Evolutionary conservation across 2,329 filamentous ascomycete species (phyloP), one percentile per base, ranked within the genome.

Genomic region (Sclerotinia spermophila): DNA sequence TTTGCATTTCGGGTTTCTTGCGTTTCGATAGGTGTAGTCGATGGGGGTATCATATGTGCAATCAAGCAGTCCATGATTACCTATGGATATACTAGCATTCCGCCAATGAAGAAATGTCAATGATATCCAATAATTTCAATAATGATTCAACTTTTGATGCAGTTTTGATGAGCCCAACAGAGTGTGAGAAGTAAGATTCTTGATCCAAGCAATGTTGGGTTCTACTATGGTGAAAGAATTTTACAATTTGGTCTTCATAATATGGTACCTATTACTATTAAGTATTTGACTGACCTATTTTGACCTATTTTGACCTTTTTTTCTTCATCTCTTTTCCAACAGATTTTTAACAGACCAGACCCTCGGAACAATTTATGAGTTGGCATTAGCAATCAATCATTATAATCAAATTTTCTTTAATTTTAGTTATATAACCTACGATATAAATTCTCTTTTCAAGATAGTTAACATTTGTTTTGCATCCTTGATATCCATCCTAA

Each of bases 1-100:
- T 75, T 67, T 72, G 80, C 83, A 81, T 74, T 73, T 64, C 72
- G 51, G 67, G 72, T 76, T 77, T 75, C 70, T 69, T 75, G 75
- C 70, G 77, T 76, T 69, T 60, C 70, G 74, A 75, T 69, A 71
- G 77, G 77, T 78, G 76, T 76, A 73, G 71, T 73, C 74, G 74
- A 73, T 65, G 33, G 74, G 73, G 72, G 72, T 72, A 75, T 76
- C 68, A 73, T 73, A 76, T 77, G 62, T 75, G 73, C 71, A 74
- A 73, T 69, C 76, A 65, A 35, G 61, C 61, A 65, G 71, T 75
- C 74, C 74, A 75, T 73, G 66, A 72, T 73, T 70, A 73, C 68
- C 73, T 55, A 67, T 67, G 72, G 72, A 70, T 58, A 56, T 40
- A 70, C 45, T 76, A 76, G 70, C 68, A 76, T 75, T 75, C 73